Evolutionary conservation across 805 yeast species (phyloP).

Genomic region (Lachancea dasiensis): DNA sequence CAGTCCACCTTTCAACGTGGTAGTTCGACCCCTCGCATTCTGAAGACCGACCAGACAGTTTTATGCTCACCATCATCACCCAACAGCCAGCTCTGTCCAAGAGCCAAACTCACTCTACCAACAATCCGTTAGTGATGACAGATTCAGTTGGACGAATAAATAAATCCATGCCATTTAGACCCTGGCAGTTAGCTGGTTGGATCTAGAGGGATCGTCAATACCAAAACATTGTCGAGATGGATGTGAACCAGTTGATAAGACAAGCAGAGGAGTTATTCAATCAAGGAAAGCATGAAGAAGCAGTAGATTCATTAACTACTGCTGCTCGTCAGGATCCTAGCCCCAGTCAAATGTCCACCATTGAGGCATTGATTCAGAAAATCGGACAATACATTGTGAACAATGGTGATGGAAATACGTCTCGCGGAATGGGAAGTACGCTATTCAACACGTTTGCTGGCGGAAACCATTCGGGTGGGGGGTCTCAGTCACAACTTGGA

Average conservation of each 20-base stretch:
- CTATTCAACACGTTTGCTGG: slow-evolving; percentile 19
- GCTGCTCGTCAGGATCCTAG: slow-evolving; percentile 25
- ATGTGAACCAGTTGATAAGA: slow-evolving; percentile 15
- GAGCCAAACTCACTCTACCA: no score
- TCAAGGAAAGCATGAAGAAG: slow-evolving; percentile 25
- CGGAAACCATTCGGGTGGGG: slow-evolving; percentile 17
- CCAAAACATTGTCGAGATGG: slow-evolving; percentile 11
- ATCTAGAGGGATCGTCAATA: no score
- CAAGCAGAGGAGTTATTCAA: slow-evolving; percentile 21
- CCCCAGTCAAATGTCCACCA: slow-evolving; percentile 18
- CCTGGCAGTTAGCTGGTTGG: no score
- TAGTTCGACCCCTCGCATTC: no score
- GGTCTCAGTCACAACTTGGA: slow-evolving; percentile 26
- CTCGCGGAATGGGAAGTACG: slow-evolving; percentile 19
- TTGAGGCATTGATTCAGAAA: slow-evolving; percentile 22
- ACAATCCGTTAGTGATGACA: no score
- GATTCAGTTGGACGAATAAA: no score
- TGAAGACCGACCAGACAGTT: no score
- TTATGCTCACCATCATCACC: no score
- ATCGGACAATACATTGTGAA: slow-evolving; percentile 19
- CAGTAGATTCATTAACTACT: slow-evolving; percentile 23
- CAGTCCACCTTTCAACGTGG: no score
- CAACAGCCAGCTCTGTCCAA: no score
- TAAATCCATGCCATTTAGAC: no score
- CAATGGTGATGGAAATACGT: slow-evolving; percentile 15